A percentile compares a stretch with the other conserved stretches of the same genome.
phyloP scores from a whole-genome alignment of 2,329 filamentous ascomycete species.

The Macrophomina pseudophaseolina region DNA sequence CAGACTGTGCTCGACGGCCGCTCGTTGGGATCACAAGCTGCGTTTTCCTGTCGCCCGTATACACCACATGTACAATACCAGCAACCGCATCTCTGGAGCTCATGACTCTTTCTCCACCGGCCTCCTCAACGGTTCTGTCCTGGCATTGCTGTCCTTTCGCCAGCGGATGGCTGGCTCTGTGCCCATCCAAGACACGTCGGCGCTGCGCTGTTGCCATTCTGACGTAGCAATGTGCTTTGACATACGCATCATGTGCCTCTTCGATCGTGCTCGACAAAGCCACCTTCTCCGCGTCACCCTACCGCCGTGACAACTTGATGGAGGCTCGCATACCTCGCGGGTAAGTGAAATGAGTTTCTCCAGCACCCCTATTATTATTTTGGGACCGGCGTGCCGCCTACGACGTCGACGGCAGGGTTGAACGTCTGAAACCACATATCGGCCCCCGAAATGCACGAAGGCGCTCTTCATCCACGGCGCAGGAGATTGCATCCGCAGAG shows the following conservation, averaged over 20 bases:
- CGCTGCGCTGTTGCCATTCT: conserved; percentile 5
- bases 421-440: conserved; percentile 19
- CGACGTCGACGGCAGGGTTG: background rate
- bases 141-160: background rate
- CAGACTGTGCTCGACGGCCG: background rate
- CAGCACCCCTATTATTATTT: conserved; percentile 1
- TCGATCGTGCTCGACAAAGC: background rate
- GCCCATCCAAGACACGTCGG: conserved; percentile 17
- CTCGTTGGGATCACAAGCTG: conserved; percentile 3
- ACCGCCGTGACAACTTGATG: no score
- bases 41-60: conserved; percentile 11
- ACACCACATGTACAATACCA: background rate
- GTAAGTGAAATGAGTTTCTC: conserved; percentile 7
- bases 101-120: background rate
- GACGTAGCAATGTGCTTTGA: background rate
- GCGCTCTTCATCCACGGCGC: conserved; percentile 12
- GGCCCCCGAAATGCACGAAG: conserved; percentile 10
- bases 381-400: conserved; percentile 16
- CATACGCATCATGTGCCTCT: background rate
- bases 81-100: background rate
- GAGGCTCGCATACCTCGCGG: background rate
- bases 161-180: background rate
- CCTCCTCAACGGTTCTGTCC: background rate
- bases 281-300: background rate
- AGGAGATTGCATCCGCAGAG: conserved; percentile 14